Conservation (phyloP, 768 basidiomycete genomes). For the Leccinellum rugosiceps region DNA sequence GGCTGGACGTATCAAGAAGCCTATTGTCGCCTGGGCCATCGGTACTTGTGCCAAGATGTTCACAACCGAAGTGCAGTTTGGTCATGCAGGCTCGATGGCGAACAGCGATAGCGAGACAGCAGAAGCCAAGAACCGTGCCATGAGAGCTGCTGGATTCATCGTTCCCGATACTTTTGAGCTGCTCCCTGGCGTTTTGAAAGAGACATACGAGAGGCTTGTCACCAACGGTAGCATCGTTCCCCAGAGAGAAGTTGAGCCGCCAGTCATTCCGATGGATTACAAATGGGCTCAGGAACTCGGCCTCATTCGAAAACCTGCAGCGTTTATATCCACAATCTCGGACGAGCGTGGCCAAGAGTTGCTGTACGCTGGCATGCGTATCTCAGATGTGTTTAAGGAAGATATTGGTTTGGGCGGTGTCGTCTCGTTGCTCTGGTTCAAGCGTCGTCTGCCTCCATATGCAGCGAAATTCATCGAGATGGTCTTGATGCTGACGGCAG, state of each 20-base stretch:
- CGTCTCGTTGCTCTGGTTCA: slow-evolving; percentile 96
- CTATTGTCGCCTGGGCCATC: slow-evolving; percentile 99
- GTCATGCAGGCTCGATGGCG: slow-evolving; percentile 97
- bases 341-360: slow-evolving; percentile 99
- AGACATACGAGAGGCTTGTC: slow-evolving; percentile 84
- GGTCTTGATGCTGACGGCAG: slow-evolving; percentile 98
- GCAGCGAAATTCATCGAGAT: slow-evolving; percentile 99
- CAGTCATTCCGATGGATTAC: slow-evolving; percentile 99
- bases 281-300: slow-evolving; percentile 99
- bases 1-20: slow-evolving; percentile 91
- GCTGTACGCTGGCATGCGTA: slow-evolving; percentile 97
- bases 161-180: slow-evolving; percentile 98
- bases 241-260: slow-evolving; percentile 80
- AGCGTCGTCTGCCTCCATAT: slow-evolving; percentile 86
- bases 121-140: slow-evolving; percentile 94
- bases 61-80: slow-evolving; percentile 98
- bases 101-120: slow-evolving; percentile 98
- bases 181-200: slow-evolving; percentile 78
- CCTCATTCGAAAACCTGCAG: slow-evolving; percentile 96
- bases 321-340: slow-evolving; percentile 98
- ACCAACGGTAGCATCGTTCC: slow-evolving; percentile 61
- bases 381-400: slow-evolving; percentile 98
- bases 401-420: slow-evolving; percentile 97
- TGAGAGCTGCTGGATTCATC: slow-evolving; percentile 93
- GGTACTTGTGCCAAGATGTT: slow-evolving; percentile 99